These are phyloP conservation scores for Tilletia setariae DNA, from an alignment of 1,284 basidiomycete species.

Conservation along the genomic window DNA sequence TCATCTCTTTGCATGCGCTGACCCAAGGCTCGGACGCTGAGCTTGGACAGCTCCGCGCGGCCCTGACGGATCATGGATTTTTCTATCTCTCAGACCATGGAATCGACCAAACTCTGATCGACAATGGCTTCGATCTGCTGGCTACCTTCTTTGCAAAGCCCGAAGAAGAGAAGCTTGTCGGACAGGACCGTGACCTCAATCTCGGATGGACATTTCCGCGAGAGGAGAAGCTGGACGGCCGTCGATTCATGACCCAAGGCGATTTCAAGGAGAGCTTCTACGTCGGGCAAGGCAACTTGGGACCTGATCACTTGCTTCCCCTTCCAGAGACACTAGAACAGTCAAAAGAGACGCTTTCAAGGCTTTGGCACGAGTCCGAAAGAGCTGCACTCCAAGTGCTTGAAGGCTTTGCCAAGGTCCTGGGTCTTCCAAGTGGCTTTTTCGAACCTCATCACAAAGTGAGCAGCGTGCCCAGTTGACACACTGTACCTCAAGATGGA, in stretches of 20 bases:
- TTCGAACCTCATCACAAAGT: slow-evolving; percentile 21
- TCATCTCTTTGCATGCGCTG: slow-evolving; percentile 8
- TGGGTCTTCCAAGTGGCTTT: slow-evolving; percentile 24
- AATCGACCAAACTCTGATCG: slow-evolving; percentile 29
- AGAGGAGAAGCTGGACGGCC: slow-evolving; percentile 24
- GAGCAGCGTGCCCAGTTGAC: neutral
- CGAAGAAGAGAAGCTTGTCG: slow-evolving; percentile 19
- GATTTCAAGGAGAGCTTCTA: slow-evolving; percentile 49
- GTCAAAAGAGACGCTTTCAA: slow-evolving; percentile 20
- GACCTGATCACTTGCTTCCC: no score
- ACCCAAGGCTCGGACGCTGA: neutral
- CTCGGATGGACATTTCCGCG: slow-evolving; percentile 32
- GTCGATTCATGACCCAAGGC: slow-evolving; percentile 23
- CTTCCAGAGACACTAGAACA: slow-evolving; percentile 27
- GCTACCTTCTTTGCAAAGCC: slow-evolving; percentile 29
- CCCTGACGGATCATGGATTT: slow-evolving; percentile 26
- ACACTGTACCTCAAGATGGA: neutral
- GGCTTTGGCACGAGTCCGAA: slow-evolving; percentile 35
- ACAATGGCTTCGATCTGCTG: slow-evolving; percentile 26
- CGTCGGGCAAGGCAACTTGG: slow-evolving; percentile 19
- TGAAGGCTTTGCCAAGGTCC: slow-evolving; percentile 33
- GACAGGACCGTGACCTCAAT: slow-evolving; percentile 27
- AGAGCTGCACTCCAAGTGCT: slow-evolving; percentile 28
- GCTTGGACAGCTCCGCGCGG: neutral
- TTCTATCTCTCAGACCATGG: slow-evolving; percentile 43